phyloP scores from a whole-genome alignment of 306 rosid genomes.

The Trifolium repens region DNA sequence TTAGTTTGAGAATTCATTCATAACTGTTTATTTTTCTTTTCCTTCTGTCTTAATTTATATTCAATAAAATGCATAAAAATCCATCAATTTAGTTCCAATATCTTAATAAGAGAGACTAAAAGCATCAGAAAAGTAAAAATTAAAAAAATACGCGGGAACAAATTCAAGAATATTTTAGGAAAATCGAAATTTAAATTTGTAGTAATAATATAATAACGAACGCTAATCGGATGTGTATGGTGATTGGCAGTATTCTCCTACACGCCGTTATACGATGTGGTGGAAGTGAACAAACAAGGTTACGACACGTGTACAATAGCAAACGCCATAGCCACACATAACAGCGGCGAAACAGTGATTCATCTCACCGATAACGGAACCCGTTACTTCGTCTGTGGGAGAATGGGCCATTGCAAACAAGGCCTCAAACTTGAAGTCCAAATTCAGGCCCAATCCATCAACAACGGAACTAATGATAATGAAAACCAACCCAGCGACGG shows the following conservation, averaged over 20 bases:
- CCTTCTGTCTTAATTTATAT: background rate
- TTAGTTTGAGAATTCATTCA: conserved; percentile 6
- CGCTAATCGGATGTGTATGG: background rate
- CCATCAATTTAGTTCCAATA: too few relatives aligned
- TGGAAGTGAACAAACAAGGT: conserved; percentile 64
- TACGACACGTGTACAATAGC: conserved; percentile 54
- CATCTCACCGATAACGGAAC: conserved; percentile 49
- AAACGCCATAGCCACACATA: conserved; percentile 53
- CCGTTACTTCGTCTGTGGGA: conserved; percentile 79
- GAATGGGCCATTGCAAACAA: conserved; percentile 62
- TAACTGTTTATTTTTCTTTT: background rate
- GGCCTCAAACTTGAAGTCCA: conserved; percentile 74
- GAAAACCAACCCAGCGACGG: background rate
- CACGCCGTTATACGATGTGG: conserved; percentile 74
- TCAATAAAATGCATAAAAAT: too few relatives aligned
- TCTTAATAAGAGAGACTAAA: too few relatives aligned
- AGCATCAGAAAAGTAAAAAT: background rate
- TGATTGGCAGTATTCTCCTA: conserved; percentile 71
- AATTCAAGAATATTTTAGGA: conserved; percentile 4
- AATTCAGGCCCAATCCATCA: conserved; percentile 49
- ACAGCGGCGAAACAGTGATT: conserved; percentile 68
- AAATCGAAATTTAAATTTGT: background rate
- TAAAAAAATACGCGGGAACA: background rate
- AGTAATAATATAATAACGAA: background rate
- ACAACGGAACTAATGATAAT: conserved; percentile 40